A percentile compares a stretch with the other conserved stretches of the same genome.
Evolutionary conservation across 2,329 filamentous ascomycete genomes (phyloP).

Genomic region (Cordyceps javanica): DNA sequence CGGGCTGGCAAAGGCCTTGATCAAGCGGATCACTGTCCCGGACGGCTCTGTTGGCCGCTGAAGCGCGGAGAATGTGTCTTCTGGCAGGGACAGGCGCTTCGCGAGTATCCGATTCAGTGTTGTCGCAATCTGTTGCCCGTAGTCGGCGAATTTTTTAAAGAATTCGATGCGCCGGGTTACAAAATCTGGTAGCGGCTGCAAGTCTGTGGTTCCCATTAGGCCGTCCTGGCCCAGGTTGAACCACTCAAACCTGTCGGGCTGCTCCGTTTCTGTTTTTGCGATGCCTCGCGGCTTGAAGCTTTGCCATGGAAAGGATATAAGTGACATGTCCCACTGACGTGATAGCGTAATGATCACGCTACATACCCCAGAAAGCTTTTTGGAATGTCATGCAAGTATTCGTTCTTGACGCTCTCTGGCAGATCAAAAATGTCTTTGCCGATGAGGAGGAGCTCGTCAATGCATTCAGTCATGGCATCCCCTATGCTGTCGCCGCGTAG

Average conservation of each 20-base stretch:
- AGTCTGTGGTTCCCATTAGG: not conserved
- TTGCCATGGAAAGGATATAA: not conserved
- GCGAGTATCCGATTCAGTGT: not conserved
- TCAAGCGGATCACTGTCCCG: not conserved
- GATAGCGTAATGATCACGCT: too few relatives aligned
- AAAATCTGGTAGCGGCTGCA: not conserved
- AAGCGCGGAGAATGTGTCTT: not conserved
- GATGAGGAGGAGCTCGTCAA: not conserved
- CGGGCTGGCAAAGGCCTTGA: constrained; percentile 17
- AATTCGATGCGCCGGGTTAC: not conserved
- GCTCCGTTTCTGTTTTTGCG: not conserved
- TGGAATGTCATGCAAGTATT: not conserved
- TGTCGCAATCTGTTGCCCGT: not conserved
- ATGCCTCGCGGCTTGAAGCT: not conserved
- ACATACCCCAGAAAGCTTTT: not conserved
- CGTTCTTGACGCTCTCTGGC: not conserved
- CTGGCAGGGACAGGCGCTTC: too few relatives aligned
- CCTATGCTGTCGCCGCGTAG: not conserved
- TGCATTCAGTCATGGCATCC: not conserved
- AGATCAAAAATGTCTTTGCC: not conserved
- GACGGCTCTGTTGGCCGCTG: not conserved
- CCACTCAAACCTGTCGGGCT: not conserved
- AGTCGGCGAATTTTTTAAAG: not conserved
- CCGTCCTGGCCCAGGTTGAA: not conserved
- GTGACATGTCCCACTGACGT: too few relatives aligned